A percentile compares a stretch with the other conserved stretches of the same genome.
These are phyloP conservation scores for Rhynchospora pubera DNA, from an alignment of 176 grass and related monocot genomes.

Conservation along the genomic window DNA sequence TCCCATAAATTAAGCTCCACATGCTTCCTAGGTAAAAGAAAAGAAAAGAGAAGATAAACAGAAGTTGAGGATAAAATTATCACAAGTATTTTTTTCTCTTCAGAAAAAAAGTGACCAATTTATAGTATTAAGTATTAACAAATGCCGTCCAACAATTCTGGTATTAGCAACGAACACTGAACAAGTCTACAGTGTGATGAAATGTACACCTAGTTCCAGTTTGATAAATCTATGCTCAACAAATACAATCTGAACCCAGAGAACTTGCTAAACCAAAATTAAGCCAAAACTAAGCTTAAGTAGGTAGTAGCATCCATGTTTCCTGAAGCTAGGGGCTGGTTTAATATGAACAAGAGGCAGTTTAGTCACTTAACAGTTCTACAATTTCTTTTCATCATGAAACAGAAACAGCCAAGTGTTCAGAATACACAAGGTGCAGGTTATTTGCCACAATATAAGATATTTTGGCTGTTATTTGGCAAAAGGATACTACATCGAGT, in stretches of 20 bases:
- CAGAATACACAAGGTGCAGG: neutral
- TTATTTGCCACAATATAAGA: neutral
- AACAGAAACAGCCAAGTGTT: too few relatives aligned
- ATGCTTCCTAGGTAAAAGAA: slow-evolving; percentile 44
- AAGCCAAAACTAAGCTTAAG: neutral
- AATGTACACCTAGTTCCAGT: neutral
- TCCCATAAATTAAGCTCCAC: slow-evolving; percentile 92
- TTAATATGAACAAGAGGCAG: neutral
- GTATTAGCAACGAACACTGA: neutral
- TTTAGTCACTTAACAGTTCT: neutral
- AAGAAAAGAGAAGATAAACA: neutral
- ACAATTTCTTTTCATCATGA: too few relatives aligned
- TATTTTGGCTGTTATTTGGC: neutral
- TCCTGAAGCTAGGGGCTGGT: neutral
- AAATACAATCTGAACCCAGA: neutral
- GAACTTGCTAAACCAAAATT: neutral
- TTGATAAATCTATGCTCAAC: neutral
- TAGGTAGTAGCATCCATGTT: neutral
- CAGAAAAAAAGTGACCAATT: neutral
- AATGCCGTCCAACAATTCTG: neutral
- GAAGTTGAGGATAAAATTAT: neutral
- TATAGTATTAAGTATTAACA: neutral
- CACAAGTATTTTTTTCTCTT: neutral
- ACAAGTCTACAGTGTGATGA: neutral
- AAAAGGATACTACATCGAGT: neutral